A percentile compares a stretch with the other conserved stretches of the same genome.
These are phyloP conservation scores for Cutaneotrichosporon sp. DNA, from an alignment of 1,284 basidiomycete genomes.

Conservation along the genomic window DNA sequence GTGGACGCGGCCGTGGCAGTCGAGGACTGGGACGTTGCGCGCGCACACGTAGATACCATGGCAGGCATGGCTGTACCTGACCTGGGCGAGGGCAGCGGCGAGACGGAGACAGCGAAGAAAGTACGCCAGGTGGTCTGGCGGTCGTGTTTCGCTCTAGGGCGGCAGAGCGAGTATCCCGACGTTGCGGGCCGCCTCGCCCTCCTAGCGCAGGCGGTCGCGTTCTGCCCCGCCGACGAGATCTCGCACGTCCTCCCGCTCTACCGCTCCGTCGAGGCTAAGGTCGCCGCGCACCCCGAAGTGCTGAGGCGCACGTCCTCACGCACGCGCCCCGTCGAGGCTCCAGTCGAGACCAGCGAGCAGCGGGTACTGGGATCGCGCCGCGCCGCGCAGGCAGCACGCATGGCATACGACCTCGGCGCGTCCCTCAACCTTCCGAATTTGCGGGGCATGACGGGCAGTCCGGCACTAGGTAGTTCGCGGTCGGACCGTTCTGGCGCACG, in stretches of 20 bases:
- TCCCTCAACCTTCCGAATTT: constrained; percentile 2
- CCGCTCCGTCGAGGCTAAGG: constrained; percentile 51
- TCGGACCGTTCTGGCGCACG: not conserved
- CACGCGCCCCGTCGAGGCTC: not conserved
- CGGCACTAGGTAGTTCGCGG: not conserved
- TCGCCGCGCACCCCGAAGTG: constrained; percentile 3
- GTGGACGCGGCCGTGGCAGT: constrained; percentile 72
- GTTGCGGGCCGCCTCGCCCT: constrained; percentile 62
- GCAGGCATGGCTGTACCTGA: constrained; percentile 54
- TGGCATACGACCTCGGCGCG: constrained; percentile 22
- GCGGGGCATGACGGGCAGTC: constrained; percentile 9
- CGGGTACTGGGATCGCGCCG: constrained; percentile 41
- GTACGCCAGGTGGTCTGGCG: constrained; percentile 54
- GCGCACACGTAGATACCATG: constrained; percentile 67
- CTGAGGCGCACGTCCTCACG: not conserved
- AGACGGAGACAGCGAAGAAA: not conserved
- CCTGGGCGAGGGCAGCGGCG: not conserved
- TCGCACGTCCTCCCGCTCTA: constrained; percentile 67
- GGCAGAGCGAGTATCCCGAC: constrained; percentile 68
- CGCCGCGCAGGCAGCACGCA: constrained; percentile 41
- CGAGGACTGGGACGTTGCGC: constrained; percentile 69
- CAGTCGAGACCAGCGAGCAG: constrained; percentile 19
- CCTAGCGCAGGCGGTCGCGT: constrained; percentile 73
- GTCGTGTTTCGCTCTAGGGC: constrained; percentile 55
- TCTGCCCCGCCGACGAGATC: constrained; percentile 76